Conservation (phyloP, 164 flowering plant species). For the Liquidambar formosana region DNA sequence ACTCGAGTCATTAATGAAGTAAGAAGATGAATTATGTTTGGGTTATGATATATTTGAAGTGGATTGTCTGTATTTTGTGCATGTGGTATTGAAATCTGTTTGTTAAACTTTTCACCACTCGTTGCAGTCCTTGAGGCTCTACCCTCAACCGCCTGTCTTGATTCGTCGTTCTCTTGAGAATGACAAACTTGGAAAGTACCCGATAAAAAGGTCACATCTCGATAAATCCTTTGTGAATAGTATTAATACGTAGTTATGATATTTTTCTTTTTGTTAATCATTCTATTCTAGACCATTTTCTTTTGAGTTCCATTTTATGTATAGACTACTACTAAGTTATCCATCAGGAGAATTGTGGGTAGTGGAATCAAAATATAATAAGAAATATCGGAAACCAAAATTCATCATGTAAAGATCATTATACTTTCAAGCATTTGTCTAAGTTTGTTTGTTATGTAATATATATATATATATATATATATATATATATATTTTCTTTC, state of each 20-base stretch:
- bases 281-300: not conserved
- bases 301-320: not conserved
- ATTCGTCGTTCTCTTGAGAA: conserved; percentile 85
- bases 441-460: no score
- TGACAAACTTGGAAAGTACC: conserved; percentile 80
- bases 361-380: no score
- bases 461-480: no score
- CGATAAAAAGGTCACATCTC: conserved; percentile 62
- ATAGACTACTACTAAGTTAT: not conserved
- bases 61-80: not conserved
- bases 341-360: no score
- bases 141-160: conserved; percentile 95
- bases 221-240: not conserved
- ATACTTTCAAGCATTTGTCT: no score
- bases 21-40: conserved; percentile 17
- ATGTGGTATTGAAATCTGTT: not conserved
- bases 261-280: not conserved
- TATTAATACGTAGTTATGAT: not conserved
- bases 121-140: conserved; percentile 85
- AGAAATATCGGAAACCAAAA: no score
- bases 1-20: conserved; percentile 94
- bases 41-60: not conserved
- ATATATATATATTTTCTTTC: no score
- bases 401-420: no score
- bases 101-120: not conserved